Percentiles rank a stretch among this genome's conserved stretches.
Conservation (phyloP, 2,329 filamentous ascomycete species). For the Curvularia sp. region DNA sequence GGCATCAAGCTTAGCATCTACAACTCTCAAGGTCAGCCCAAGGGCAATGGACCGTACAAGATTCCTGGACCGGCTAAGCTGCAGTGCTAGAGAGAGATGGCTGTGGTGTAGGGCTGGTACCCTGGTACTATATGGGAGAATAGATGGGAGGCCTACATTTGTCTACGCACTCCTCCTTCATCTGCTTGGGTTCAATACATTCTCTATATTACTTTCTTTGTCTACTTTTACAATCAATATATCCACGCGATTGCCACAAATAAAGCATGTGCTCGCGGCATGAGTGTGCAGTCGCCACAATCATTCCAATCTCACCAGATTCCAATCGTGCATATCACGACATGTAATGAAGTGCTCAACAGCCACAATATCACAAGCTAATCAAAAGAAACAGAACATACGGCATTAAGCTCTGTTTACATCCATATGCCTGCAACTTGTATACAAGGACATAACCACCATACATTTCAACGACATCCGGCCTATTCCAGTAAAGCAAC, state of each 20-base stretch:
- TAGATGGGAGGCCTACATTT: background rate
- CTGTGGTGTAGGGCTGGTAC: background rate
- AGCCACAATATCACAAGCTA: no score
- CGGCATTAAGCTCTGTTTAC: no score
- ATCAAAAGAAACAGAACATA: no score
- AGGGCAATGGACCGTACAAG: conserved; percentile 51
- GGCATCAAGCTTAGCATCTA: conserved; percentile 47
- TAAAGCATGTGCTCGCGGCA: background rate
- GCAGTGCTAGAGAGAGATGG: conserved; percentile 52
- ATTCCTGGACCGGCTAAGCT: conserved; percentile 61
- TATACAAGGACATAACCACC: no score
- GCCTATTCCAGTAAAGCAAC: no score
- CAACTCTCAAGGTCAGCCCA: conserved; percentile 29
- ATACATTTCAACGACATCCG: no score
- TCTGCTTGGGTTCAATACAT: background rate
- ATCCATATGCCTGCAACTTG: no score
- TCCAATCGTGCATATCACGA: no score
- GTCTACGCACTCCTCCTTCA: no score
- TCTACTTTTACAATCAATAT: background rate
- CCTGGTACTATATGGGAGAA: background rate
- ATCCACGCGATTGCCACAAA: background rate
- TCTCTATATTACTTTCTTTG: background rate
- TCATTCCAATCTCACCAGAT: background rate
- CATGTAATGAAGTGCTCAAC: no score
- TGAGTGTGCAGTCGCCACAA: background rate